Evolutionary conservation across 2,329 filamentous ascomycete species (phyloP).

Genomic region (Fusarium xyrophilum): DNA sequence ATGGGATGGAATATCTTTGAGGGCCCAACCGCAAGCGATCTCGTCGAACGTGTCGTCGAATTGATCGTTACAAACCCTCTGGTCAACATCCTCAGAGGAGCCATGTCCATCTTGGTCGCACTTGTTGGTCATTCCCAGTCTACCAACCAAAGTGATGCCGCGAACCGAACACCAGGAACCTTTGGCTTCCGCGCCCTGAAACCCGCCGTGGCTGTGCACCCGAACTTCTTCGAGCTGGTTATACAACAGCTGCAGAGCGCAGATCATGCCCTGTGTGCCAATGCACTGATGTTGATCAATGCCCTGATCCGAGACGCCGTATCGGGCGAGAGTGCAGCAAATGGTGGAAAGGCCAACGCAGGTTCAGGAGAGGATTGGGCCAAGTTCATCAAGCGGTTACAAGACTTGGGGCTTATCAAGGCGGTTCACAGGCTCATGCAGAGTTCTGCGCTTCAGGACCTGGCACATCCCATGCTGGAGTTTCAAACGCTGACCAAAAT

Average conservation of each 20-base stretch:
- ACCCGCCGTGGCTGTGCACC: conserved; percentile 87
- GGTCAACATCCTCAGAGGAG: conserved; percentile 95
- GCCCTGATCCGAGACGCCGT: conserved; percentile 92
- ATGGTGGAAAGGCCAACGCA: conserved; percentile 41
- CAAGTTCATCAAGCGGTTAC: conserved; percentile 90
- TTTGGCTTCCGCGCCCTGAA: conserved; percentile 93
- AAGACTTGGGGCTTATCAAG: conserved; percentile 91
- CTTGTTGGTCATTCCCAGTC: conserved; percentile 86
- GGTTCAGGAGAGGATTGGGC: conserved; percentile 77
- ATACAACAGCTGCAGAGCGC: conserved; percentile 91
- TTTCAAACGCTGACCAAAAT: conserved; percentile 93
- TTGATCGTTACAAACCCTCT: conserved; percentile 93
- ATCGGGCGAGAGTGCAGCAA: conserved; percentile 68
- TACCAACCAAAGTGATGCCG: conserved; percentile 47
- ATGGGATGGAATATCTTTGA: conserved; percentile 96
- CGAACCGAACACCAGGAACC: conserved; percentile 58
- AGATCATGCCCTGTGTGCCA: conserved; percentile 94
- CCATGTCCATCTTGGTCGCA: conserved; percentile 94
- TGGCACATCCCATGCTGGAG: conserved; percentile 87
- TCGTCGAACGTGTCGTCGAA: conserved; percentile 82
- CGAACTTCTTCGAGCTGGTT: conserved; percentile 92
- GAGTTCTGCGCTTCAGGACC: conserved; percentile 87
- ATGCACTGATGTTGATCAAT: conserved; percentile 94
- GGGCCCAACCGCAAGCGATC: conserved; percentile 65
- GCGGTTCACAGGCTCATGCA: conserved; percentile 94